Evolutionary conservation across 1,284 basidiomycete species (phyloP).

Genomic region (Omphalotus olearius): DNA sequence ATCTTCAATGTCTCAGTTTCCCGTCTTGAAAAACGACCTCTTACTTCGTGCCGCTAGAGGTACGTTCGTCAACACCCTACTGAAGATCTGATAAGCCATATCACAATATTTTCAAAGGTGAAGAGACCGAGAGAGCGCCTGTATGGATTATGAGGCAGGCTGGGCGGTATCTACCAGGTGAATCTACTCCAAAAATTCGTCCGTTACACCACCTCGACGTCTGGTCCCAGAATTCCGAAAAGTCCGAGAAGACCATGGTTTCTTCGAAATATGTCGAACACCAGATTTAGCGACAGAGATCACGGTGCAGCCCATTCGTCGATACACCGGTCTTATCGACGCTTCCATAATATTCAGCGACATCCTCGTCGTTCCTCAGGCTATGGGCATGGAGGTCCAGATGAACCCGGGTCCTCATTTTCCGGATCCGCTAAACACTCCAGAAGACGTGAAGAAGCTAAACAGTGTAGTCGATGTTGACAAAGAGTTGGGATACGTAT

Average conservation of each 20-base stretch:
- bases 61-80: conserved; percentile 39
- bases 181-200: background rate
- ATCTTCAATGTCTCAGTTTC: conserved; percentile 45
- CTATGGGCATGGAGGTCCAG: conserved; percentile 89
- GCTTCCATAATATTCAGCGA: conserved; percentile 96
- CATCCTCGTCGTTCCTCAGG: conserved; percentile 94
- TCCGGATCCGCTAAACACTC: conserved; percentile 76
- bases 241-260: conserved; percentile 80
- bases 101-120: conserved; percentile 42
- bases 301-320: conserved; percentile 88
- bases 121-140: conserved; percentile 87
- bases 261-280: conserved; percentile 91
- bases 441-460: conserved; percentile 68
- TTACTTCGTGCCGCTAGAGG: conserved; percentile 85
- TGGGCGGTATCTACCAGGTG: conserved; percentile 92
- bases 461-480: conserved; percentile 66
- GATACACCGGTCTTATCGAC: conserved; percentile 82
- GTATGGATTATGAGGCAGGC: conserved; percentile 99
- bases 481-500: conserved; percentile 86
- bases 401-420: conserved; percentile 93
- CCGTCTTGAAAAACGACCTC: conserved; percentile 85
- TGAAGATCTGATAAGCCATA: background rate
- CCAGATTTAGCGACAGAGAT: conserved; percentile 83
- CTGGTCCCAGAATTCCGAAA: conserved; percentile 72
- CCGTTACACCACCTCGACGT: background rate